Evolutionary conservation across 2,329 filamentous ascomycete species (phyloP), one percentile per base, ranked within the genome.

Genomic region (Salinomyces thailandicus): DNA sequence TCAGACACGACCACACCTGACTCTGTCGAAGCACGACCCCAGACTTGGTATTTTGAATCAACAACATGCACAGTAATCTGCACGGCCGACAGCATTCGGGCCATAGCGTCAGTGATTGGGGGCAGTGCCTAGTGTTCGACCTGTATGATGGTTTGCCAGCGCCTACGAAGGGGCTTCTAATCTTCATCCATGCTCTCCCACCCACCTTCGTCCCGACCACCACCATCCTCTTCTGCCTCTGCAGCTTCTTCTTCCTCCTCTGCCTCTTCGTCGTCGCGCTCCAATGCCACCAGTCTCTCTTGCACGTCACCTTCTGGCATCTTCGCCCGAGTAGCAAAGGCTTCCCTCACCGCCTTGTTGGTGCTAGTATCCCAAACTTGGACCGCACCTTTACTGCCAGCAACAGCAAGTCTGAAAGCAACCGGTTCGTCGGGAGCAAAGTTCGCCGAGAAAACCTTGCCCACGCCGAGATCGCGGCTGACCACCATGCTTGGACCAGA

Each of bases 351-450:
- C 17, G 82, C 81, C 11, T 75, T 76, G 59, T 98, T 98, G 39
- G 91, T 98, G 59, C 85, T 80, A 15, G 91, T 95, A 62, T 96
- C 89, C 91, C 91, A 98, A 36, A 98, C 79, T 59, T 93, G 84
- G 55, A 96, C 78, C 22, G 76, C 75, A 31, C 91, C 91, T 66
- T 93, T 93, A 68, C 87, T 96, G 37, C 91, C 91, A 5, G 89
- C 91, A 13, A 98, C 85, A 2, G 87, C 84, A 30, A 98, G 71
- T 36, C 91, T 74, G 72, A 96, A 98, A 16, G 84, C 83, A 7
- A 96, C 86, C 62, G 91, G 85, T 20, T 78, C 62, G 57, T 98
- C 91, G 1, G 91, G 89, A 3, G 83, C 91, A 60, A 96, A 98
- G 5, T 73, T 75, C 2, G 87, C 82, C 8, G 85, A 85, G 62